phyloP scores from a whole-genome alignment of 1,284 basidiomycete genomes.

The Cutaneotrichosporon daszewskae region DNA sequence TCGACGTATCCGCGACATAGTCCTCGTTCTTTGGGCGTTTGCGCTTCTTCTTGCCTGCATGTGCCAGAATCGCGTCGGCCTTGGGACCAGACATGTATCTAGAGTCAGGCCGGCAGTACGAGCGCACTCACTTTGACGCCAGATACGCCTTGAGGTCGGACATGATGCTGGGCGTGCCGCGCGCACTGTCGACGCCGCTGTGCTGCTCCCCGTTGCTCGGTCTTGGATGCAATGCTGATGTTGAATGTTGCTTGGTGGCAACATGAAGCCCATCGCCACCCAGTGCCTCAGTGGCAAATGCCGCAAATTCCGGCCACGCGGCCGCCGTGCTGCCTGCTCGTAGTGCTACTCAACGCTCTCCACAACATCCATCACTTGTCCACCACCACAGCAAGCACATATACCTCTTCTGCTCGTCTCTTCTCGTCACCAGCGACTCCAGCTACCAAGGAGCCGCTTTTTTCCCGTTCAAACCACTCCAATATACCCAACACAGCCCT shows the following conservation, averaged over 20 bases:
- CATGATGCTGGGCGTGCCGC: conserved; percentile 27
- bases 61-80: conserved; percentile 86
- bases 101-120: conserved; percentile 1
- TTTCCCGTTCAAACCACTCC: too few species aligned
- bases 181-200: too few species aligned
- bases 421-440: too few species aligned
- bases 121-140: conserved; percentile 46
- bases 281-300: conserved; percentile 18
- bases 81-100: conserved; percentile 94
- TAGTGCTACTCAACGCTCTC: background rate
- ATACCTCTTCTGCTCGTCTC: background rate
- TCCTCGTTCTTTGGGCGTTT: conserved; percentile 64
- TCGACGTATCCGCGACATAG: conserved; percentile 37
- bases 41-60: conserved; percentile 59
- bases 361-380: background rate
- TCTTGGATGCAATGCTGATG: too few species aligned
- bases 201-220: too few species aligned
- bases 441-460: too few species aligned
- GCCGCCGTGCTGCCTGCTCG: too few species aligned
- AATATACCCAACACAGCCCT: background rate
- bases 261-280: conserved; percentile 4
- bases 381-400: background rate
- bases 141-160: conserved; percentile 52
- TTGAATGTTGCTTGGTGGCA: background rate
- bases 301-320: conserved; percentile 13